Evolutionary conservation across 495 filamentous ascomycete species (phyloP).

Genomic region (Darksidea phi): DNA sequence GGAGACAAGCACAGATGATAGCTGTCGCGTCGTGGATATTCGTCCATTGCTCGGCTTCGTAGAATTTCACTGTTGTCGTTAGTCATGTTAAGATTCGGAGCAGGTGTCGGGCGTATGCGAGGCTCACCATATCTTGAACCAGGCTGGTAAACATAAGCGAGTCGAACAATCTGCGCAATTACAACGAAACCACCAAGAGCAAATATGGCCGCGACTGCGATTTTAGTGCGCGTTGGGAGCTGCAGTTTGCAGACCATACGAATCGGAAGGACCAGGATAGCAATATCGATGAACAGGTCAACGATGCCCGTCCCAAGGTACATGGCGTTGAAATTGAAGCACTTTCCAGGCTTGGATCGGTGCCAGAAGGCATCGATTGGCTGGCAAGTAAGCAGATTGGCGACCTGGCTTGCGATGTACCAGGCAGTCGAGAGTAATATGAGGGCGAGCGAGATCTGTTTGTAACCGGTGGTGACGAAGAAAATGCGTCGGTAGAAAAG

Average conservation of each 20-base stretch:
- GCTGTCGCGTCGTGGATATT: slow-evolving; percentile 11
- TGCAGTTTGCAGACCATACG: slow-evolving; percentile 4
- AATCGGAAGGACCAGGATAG: slow-evolving; percentile 10
- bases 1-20: slow-evolving; percentile 14
- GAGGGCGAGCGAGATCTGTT: not conserved
- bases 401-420: slow-evolving; percentile 6
- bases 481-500: slow-evolving; percentile 20
- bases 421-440: not conserved
- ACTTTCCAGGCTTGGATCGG: slow-evolving; percentile 6
- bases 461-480: slow-evolving; percentile 4
- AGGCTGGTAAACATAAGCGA: slow-evolving; percentile 6
- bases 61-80: not conserved
- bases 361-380: slow-evolving; percentile 19
- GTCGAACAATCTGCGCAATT: slow-evolving; percentile 9
- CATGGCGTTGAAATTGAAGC: not conserved
- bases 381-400: slow-evolving; percentile 3
- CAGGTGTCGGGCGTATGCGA: not conserved
- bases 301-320: slow-evolving; percentile 5
- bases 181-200: slow-evolving; percentile 16
- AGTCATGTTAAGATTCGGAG: not conserved
- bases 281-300: slow-evolving; percentile 15
- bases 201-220: slow-evolving; percentile 16
- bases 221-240: slow-evolving; percentile 7
- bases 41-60: slow-evolving; percentile 5
- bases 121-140: slow-evolving; percentile 1